These are phyloP conservation scores for Gautieria morchelliformis DNA, from an alignment of 768 basidiomycete genomes.

Conservation along the genomic window DNA sequence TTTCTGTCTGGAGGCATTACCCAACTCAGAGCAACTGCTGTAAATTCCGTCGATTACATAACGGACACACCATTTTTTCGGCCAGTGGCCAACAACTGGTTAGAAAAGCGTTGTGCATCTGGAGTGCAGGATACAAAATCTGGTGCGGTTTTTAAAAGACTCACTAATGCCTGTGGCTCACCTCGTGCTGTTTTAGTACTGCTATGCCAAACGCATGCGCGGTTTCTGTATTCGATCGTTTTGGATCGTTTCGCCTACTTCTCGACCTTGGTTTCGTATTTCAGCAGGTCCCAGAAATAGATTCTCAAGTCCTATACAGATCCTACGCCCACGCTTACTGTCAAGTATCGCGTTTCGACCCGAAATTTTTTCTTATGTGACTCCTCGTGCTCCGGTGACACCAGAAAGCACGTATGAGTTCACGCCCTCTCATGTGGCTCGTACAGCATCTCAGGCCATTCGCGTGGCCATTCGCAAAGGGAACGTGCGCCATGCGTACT, in stretches of 20 bases:
- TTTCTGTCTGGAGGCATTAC: slow-evolving; percentile 7
- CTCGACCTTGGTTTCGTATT: neutral
- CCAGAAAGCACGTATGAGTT: neutral
- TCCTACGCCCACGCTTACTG: neutral
- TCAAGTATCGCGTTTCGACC: neutral
- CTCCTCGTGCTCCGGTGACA: neutral
- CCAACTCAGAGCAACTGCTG: neutral
- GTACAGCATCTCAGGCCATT: slow-evolving; percentile 42
- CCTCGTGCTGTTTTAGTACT: neutral
- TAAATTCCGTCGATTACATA: too few relatives aligned
- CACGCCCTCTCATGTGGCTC: neutral
- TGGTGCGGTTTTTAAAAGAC: too few relatives aligned
- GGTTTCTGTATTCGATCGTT: neutral
- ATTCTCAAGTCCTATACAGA: too few relatives aligned
- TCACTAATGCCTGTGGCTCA: too few relatives aligned
- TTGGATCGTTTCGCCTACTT: neutral
- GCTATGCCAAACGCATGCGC: neutral
- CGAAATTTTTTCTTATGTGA: neutral
- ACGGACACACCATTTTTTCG: too few relatives aligned
- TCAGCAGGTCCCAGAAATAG: neutral
- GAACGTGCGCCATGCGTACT: slow-evolving; percentile 40
- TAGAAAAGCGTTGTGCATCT: too few relatives aligned
- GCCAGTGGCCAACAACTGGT: too few relatives aligned
- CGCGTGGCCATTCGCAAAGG: slow-evolving; percentile 34
- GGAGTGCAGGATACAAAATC: too few relatives aligned